Conservation (phyloP, 164 flowering plant genomes). For the Berberis vulgaris region DNA sequence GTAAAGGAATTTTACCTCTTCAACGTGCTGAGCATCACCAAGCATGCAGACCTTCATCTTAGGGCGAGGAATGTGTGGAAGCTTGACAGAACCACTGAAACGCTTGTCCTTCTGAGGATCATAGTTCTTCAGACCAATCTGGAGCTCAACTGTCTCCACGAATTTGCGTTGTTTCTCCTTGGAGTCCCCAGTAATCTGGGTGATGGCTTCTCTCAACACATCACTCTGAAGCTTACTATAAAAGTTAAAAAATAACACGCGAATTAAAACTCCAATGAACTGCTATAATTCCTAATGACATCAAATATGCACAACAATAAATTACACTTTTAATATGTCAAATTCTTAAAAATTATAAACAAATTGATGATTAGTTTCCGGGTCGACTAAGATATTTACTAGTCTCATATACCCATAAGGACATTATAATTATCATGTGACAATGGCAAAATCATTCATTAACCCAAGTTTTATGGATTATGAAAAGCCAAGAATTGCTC, state of each 20-base stretch:
- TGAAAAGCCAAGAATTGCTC: no score
- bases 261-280: background rate
- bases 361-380: no score
- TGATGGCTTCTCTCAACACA: constrained; percentile 54
- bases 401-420: no score
- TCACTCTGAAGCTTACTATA: constrained; percentile 74
- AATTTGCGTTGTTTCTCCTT: constrained; percentile 51
- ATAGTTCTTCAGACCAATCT: constrained; percentile 75
- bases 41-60: constrained; percentile 45
- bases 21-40: constrained; percentile 55
- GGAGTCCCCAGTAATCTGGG: constrained; percentile 24
- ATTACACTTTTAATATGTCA: no score
- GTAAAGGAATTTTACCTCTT: constrained; percentile 34
- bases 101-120: constrained; percentile 88
- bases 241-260: background rate
- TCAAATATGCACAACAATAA: background rate
- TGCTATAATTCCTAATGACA: background rate
- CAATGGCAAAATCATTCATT: no score
- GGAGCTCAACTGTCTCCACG: constrained; percentile 68
- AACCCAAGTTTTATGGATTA: no score
- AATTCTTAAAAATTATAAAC: no score
- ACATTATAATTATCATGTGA: no score
- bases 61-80: constrained; percentile 39
- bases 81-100: constrained; percentile 63
- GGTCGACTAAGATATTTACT: no score